Evolutionary conservation across 139 green algal species (phyloP).

Genomic region (Spirogloea muscicola): DNA sequence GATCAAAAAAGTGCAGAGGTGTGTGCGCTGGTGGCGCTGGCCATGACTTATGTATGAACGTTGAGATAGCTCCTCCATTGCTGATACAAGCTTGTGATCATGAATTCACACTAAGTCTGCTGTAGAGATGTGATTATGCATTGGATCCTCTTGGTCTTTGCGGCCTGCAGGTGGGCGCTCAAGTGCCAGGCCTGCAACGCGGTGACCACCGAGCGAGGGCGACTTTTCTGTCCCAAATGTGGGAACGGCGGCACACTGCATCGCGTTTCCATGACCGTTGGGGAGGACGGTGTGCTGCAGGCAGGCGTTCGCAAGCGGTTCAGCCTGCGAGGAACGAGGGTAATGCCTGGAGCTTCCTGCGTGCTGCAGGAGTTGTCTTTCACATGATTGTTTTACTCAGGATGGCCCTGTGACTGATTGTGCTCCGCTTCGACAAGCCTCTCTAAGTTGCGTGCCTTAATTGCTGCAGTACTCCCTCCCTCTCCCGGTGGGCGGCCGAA

Average conservation of each 20-base stretch:
- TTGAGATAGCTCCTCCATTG: not conserved
- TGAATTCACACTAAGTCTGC: no score
- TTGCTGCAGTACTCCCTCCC: constrained; percentile 72
- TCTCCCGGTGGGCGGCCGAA: constrained; percentile 72
- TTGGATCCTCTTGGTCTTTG: no score
- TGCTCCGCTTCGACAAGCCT: not conserved
- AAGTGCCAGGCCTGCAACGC: constrained; percentile 75
- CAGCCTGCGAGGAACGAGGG: constrained; percentile 70
- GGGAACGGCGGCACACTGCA: constrained; percentile 77
- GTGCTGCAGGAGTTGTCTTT: not conserved
- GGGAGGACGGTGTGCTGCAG: constrained; percentile 67
- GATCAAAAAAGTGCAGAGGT: constrained; percentile 64
- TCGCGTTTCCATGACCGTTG: constrained; percentile 69
- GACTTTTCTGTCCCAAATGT: constrained; percentile 91
- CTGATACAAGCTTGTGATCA: not conserved
- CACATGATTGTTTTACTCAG: not conserved
- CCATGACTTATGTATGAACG: not conserved
- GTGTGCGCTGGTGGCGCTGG: constrained; percentile 7
- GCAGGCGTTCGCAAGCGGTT: constrained; percentile 74
- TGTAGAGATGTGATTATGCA: no score
- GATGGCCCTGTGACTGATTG: not conserved
- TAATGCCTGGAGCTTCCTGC: not conserved
- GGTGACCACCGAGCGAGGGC: constrained; percentile 45
- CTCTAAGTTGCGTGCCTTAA: constrained; percentile 17
- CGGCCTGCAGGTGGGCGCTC: constrained; percentile 63